phyloP scores from a whole-genome alignment of 176 grass and related monocot species.

The Oryza punctata region DNA sequence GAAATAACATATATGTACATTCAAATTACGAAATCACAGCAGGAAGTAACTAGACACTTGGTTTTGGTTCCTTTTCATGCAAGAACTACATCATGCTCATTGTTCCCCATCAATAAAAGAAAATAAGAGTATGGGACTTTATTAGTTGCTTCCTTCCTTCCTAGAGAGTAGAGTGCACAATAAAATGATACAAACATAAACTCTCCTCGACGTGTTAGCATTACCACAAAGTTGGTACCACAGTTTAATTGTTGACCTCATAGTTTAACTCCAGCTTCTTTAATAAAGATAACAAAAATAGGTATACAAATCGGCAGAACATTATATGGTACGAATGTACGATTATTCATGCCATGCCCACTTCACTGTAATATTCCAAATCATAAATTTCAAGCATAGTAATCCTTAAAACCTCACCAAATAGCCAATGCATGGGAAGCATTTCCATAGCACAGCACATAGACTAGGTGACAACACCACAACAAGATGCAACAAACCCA shows the following conservation, averaged over 20 bases:
- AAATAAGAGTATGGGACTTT: background rate
- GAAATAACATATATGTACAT: background rate
- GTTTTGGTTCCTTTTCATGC: background rate
- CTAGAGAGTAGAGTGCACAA: background rate
- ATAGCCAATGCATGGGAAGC: background rate
- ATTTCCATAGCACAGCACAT: background rate
- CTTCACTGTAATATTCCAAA: background rate
- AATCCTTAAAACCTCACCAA: background rate
- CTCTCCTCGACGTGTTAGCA: background rate
- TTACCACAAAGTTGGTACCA: background rate
- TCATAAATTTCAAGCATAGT: background rate
- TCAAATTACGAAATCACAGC: background rate
- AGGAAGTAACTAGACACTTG: background rate
- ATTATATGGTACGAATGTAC: background rate
- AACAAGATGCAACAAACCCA: background rate
- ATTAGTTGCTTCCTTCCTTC: background rate
- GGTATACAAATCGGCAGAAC: background rate
- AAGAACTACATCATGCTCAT: background rate
- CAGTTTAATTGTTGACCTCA: background rate
- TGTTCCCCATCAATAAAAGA: background rate
- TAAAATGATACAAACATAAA: background rate
- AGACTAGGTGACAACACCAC: background rate
- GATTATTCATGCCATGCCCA: background rate
- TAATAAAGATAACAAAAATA: background rate
- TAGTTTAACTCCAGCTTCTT: constrained; percentile 5